Percentiles rank a stretch among this genome's conserved stretches.
These are phyloP conservation scores for Microsporum audouinii DNA, from an alignment of 2,329 filamentous ascomycete genomes.

Conservation along the genomic window DNA sequence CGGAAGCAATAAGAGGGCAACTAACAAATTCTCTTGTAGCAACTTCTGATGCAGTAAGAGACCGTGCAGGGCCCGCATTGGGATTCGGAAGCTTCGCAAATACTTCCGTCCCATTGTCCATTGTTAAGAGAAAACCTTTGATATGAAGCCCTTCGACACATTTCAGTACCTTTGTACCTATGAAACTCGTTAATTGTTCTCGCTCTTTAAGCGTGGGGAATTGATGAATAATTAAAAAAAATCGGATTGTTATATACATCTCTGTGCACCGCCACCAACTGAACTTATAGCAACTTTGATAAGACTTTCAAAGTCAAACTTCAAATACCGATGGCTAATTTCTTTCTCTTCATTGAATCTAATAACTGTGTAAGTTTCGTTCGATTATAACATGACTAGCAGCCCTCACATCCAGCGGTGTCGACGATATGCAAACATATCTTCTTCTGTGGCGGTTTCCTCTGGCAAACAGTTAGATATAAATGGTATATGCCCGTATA, in stretches of 20 bases:
- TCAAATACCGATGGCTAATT: constrained; percentile 20
- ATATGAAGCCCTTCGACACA: constrained; percentile 25
- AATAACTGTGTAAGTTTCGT: neutral
- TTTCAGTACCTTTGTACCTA: constrained; percentile 22
- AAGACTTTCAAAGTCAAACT: constrained; percentile 22
- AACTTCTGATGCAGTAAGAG: constrained; percentile 18
- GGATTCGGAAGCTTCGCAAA: constrained; percentile 22
- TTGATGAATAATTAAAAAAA: neutral
- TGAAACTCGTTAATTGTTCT: neutral
- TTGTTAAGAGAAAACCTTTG: constrained; percentile 27
- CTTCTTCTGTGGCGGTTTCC: constrained; percentile 15
- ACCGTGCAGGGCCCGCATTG: constrained; percentile 18
- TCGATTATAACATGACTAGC: too few relatives aligned
- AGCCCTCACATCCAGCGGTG: constrained; percentile 19
- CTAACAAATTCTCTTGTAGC: constrained; percentile 20
- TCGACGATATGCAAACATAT: constrained; percentile 18
- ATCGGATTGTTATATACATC: constrained; percentile 15
- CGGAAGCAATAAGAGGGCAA: neutral
- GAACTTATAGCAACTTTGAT: constrained; percentile 18
- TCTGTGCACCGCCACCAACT: constrained; percentile 19
- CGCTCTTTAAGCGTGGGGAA: neutral
- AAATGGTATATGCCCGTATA: too few relatives aligned
- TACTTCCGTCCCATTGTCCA: constrained; percentile 20
- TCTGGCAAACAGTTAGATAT: neutral
- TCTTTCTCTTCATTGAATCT: constrained; percentile 22